phyloP scores from a whole-genome alignment of 139 green algal genomes.

The Volvox africanus region DNA sequence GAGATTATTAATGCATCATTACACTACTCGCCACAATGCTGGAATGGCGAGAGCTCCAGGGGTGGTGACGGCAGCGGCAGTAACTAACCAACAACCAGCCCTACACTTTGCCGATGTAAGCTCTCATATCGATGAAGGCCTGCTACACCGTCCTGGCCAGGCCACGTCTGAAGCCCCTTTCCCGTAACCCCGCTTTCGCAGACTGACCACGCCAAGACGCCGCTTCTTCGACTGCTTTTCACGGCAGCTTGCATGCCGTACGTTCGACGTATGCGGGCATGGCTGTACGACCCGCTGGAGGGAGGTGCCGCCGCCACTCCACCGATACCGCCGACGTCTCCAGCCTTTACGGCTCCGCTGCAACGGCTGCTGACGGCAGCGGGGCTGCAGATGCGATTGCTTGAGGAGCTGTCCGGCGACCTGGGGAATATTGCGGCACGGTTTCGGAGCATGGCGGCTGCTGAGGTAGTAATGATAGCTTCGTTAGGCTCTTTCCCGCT shows the following conservation, averaged over 20 bases:
- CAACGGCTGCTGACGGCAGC: constrained; percentile 26
- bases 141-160: no score
- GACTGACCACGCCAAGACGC: constrained; percentile 32
- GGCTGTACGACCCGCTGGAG: constrained; percentile 23
- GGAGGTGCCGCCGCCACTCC: not conserved
- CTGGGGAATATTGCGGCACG: not conserved
- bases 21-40: no score
- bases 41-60: no score
- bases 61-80: no score
- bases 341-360: not conserved
- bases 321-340: not conserved
- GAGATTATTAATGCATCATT: no score
- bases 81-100: no score
- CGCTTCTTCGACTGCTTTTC: constrained; percentile 30
- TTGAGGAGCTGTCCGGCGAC: not conserved
- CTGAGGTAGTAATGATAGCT: not conserved
- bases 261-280: constrained; percentile 20
- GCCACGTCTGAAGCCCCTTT: not conserved
- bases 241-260: constrained; percentile 22
- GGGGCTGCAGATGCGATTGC: constrained; percentile 29
- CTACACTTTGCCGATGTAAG: no score
- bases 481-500: no score
- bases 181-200: not conserved
- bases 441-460: constrained; percentile 27
- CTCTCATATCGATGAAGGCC: no score